Conservation (phyloP, 495 filamentous ascomycete genomes). For the Pseudomonodictys pantanalensis region DNA sequence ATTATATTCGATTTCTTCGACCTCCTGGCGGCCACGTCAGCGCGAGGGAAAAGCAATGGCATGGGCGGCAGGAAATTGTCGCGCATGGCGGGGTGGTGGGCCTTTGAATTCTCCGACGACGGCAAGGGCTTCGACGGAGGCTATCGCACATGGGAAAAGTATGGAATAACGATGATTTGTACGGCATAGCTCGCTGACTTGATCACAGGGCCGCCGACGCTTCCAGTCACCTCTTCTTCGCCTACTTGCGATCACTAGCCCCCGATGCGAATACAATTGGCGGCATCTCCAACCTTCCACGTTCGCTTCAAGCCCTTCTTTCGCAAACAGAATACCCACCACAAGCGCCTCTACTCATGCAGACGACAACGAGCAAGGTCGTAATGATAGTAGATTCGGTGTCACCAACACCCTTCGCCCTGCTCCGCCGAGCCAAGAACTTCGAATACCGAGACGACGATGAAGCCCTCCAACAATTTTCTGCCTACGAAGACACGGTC, state of each 20-base stretch:
- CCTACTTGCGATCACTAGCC: slow-evolving; percentile 85
- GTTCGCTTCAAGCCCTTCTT: slow-evolving; percentile 84
- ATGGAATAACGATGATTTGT: slow-evolving; percentile 15
- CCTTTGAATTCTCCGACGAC: slow-evolving; percentile 83
- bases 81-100: slow-evolving; percentile 97
- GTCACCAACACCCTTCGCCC: slow-evolving; percentile 88
- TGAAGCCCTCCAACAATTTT: slow-evolving; percentile 73
- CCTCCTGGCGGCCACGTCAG: slow-evolving; percentile 75
- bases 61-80: slow-evolving; percentile 92
- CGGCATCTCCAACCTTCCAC: slow-evolving; percentile 78
- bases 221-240: slow-evolving; percentile 94
- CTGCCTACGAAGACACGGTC: slow-evolving; percentile 85
- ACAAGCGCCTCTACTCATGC: slow-evolving; percentile 70
- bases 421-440: slow-evolving; percentile 86
- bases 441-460: slow-evolving; percentile 94
- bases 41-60: slow-evolving; percentile 88
- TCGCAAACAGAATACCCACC: slow-evolving; percentile 95
- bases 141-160: slow-evolving; percentile 81
- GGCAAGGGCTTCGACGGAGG: slow-evolving; percentile 94
- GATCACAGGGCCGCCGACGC: slow-evolving; percentile 80
- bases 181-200: slow-evolving; percentile 17
- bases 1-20: slow-evolving; percentile 98
- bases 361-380: slow-evolving; percentile 79
- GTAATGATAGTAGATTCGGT: slow-evolving; percentile 96
- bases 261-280: slow-evolving; percentile 69